Conservation (phyloP, 1,284 basidiomycete species). For the Ustilago trichophora region DNA sequence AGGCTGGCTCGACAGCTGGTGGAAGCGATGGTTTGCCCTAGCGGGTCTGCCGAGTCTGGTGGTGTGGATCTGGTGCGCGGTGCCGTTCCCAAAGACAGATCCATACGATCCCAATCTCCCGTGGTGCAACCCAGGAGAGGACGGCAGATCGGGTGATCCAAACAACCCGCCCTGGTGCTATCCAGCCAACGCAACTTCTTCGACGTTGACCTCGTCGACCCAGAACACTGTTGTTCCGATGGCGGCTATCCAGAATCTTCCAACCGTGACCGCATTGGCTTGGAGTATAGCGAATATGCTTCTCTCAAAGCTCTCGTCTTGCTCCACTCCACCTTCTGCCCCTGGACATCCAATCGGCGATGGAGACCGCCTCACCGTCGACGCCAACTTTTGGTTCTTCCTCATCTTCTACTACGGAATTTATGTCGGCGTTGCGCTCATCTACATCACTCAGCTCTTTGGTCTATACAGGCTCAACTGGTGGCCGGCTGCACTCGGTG, state of each 20-base stretch:
- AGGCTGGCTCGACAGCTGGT: conserved; percentile 69
- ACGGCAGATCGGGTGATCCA: conserved; percentile 32
- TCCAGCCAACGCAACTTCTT: conserved; percentile 16
- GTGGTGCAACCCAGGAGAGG: conserved; percentile 51
- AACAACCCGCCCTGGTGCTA: conserved; percentile 49
- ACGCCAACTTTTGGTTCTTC: conserved; percentile 66
- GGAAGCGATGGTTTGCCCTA: conserved; percentile 70
- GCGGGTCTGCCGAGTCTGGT: conserved; percentile 69
- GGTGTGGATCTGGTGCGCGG: conserved; percentile 71
- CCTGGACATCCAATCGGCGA: conserved; percentile 11
- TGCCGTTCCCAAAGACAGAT: conserved; percentile 71
- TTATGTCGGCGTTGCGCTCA: conserved; percentile 67
- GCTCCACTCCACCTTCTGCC: not conserved
- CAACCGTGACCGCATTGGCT: conserved; percentile 16
- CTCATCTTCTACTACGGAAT: conserved; percentile 65
- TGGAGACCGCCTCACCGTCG: conserved; percentile 37
- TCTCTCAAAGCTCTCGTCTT: conserved; percentile 7
- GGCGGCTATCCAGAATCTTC: conserved; percentile 1
- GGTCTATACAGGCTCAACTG: conserved; percentile 70
- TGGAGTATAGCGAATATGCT: conserved; percentile 18
- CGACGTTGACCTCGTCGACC: not conserved
- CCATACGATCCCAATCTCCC: conserved; percentile 63
- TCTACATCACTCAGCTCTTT: conserved; percentile 72
- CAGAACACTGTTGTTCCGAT: no score
- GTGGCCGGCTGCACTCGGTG: conserved; percentile 69